Conservation (phyloP, 805 yeast genomes). For the Candida loeiensis region DNA sequence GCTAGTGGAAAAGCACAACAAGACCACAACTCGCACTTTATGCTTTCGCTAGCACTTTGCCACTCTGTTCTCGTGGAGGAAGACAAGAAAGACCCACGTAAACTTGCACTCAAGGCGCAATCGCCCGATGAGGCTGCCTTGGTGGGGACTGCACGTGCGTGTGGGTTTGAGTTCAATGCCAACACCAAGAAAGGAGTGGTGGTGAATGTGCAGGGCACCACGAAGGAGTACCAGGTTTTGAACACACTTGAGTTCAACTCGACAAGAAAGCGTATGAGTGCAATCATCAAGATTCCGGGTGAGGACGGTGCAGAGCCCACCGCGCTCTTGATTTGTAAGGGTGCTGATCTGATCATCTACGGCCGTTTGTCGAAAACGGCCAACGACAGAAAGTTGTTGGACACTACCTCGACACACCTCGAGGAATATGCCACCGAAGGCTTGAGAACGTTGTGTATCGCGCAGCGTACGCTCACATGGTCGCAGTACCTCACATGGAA, state of each 20-base stretch:
- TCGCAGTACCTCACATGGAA: conserved; percentile 62
- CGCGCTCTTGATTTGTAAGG: conserved; percentile 72
- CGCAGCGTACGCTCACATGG: conserved; percentile 65
- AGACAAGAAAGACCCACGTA: conserved; percentile 56
- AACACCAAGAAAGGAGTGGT: conserved; percentile 67
- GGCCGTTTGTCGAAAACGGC: conserved; percentile 51
- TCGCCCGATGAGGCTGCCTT: conserved; percentile 87
- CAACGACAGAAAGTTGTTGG: conserved; percentile 48
- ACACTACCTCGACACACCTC: conserved; percentile 65
- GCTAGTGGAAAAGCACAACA: conserved; percentile 50
- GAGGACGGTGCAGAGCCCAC: conserved; percentile 31
- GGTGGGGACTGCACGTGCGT: conserved; percentile 75
- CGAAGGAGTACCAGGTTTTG: conserved; percentile 66
- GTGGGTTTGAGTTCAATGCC: conserved; percentile 65
- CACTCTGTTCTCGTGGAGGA: conserved; percentile 74
- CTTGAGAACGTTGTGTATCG: conserved; percentile 75
- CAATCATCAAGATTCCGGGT: conserved; percentile 64
- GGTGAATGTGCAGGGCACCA: conserved; percentile 65
- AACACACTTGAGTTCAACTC: conserved; percentile 77
- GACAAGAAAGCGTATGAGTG: conserved; percentile 85
- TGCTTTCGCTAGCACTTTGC: conserved; percentile 73
- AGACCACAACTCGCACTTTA: conserved; percentile 64
- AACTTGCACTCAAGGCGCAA: conserved; percentile 63
- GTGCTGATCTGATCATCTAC: conserved; percentile 80
- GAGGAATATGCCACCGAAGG: conserved; percentile 84